Conservation (phyloP, 352 stramenopile genomes). For the Peronospora farinosa region DNA sequence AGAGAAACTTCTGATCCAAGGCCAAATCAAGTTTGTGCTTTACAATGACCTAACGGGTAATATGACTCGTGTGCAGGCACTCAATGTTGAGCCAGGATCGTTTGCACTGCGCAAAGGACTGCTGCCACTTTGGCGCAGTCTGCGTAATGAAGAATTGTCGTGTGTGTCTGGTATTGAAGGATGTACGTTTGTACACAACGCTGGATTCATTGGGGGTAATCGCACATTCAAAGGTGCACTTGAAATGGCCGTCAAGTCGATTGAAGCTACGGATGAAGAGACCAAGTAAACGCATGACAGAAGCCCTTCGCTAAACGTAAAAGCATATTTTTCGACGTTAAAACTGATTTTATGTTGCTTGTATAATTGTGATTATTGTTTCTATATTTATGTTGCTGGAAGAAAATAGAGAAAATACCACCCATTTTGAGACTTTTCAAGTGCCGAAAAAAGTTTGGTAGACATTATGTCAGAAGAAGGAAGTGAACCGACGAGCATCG, state of each 20-base stretch:
- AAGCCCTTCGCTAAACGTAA: too few relatives aligned
- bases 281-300: too few relatives aligned
- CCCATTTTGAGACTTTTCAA: slow-evolving; percentile 27
- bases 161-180: slow-evolving; percentile 85
- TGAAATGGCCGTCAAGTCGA: slow-evolving; percentile 87
- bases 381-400: background rate
- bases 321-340: background rate
- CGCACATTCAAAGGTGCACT: slow-evolving; percentile 92
- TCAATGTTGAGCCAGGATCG: slow-evolving; percentile 88
- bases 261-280: slow-evolving; percentile 27
- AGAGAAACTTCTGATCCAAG: slow-evolving; percentile 77
- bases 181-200: slow-evolving; percentile 95
- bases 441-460: slow-evolving; percentile 2
- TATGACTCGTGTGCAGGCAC: slow-evolving; percentile 95
- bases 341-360: background rate
- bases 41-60: slow-evolving; percentile 90
- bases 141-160: slow-evolving; percentile 91
- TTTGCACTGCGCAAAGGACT: slow-evolving; percentile 93
- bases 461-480: slow-evolving; percentile 26
- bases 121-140: slow-evolving; percentile 88
- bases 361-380: background rate
- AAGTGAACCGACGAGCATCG: slow-evolving; percentile 21
- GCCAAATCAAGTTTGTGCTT: slow-evolving; percentile 95
- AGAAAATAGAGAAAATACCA: slow-evolving; percentile 9
- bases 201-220: slow-evolving; percentile 98